Percentiles rank a stretch among this genome's conserved stretches.
phyloP scores from a whole-genome alignment of 139 green algal genomes.

The Gonium pectorale region DNA sequence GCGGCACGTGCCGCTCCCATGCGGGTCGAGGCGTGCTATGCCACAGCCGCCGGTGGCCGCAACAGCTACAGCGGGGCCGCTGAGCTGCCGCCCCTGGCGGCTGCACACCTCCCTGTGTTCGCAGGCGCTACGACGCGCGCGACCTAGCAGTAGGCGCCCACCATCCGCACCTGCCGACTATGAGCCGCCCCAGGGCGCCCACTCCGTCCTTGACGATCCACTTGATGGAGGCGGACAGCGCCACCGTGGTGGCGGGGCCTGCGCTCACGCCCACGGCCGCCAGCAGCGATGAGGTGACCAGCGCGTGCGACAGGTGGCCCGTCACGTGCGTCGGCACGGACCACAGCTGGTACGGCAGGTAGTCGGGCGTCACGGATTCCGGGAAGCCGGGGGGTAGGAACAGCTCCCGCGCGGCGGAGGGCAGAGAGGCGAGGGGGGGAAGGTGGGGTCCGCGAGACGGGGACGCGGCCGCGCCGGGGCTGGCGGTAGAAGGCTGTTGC shows the following conservation, averaged over 20 bases:
- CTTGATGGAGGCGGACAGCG: constrained; percentile 79
- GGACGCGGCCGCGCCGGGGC: too few relatives aligned
- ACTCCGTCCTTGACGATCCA: constrained; percentile 70
- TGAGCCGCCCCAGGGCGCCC: constrained; percentile 37
- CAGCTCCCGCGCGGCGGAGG: constrained; percentile 29
- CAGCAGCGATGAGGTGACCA: constrained; percentile 69
- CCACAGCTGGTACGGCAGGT: constrained; percentile 85
- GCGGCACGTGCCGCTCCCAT: too few relatives aligned
- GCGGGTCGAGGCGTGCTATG: too few relatives aligned
- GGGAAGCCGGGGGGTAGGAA: constrained; percentile 86
- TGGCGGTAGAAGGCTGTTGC: too few relatives aligned
- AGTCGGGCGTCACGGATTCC: constrained; percentile 73
- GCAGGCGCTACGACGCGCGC: not conserved
- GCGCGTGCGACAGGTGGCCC: constrained; percentile 31
- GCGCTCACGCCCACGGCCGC: constrained; percentile 75
- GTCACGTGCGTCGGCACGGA: constrained; percentile 80
- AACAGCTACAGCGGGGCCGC: too few relatives aligned
- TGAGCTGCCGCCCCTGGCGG: too few relatives aligned
- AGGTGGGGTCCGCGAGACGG: not conserved
- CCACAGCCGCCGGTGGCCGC: too few relatives aligned
- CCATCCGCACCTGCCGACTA: constrained; percentile 30
- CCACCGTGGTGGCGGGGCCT: constrained; percentile 49
- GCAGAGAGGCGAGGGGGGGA: constrained; percentile 2
- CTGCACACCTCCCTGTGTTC: too few relatives aligned
- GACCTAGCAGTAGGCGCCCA: not conserved